A percentile compares a stretch with the other conserved stretches of the same genome.
These are phyloP conservation scores for Liriodendron chinense DNA, from an alignment of 164 flowering plant species.

Conservation along the genomic window DNA sequence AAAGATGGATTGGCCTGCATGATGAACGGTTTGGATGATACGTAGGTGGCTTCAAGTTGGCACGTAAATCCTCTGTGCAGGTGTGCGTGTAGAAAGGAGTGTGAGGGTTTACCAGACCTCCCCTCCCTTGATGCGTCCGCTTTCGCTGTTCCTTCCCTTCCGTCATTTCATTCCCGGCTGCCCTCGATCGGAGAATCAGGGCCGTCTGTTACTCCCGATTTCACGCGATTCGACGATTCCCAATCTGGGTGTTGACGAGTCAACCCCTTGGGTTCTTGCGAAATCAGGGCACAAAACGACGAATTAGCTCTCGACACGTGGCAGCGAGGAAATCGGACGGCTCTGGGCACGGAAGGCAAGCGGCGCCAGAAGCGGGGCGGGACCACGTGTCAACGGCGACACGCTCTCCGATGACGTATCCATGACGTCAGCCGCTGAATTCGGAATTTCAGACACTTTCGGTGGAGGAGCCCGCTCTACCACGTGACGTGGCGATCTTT, in stretches of 20 bases:
- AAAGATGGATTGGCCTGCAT: no score
- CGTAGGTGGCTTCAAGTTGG: neutral
- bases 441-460: neutral
- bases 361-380: constrained; percentile 19
- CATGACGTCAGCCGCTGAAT: neutral
- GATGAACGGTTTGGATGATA: neutral
- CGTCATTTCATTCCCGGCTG: neutral
- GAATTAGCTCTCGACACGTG: constrained; percentile 20
- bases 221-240: constrained; percentile 5
- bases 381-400: constrained; percentile 31
- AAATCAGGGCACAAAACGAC: neutral
- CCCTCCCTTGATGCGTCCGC: constrained; percentile 43
- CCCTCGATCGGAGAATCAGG: constrained; percentile 2
- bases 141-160: neutral
- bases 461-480: neutral
- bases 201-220: constrained; percentile 10
- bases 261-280: constrained; percentile 8
- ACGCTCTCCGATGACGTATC: neutral
- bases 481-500: neutral
- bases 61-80: neutral
- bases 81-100: neutral
- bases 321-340: neutral
- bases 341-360: constrained; percentile 2
- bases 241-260: constrained; percentile 15
- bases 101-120: constrained; percentile 1